Base-by-base conservation (phyloP, 768 basidiomycete genomes). In the Suillus occidentalis region DNA sequence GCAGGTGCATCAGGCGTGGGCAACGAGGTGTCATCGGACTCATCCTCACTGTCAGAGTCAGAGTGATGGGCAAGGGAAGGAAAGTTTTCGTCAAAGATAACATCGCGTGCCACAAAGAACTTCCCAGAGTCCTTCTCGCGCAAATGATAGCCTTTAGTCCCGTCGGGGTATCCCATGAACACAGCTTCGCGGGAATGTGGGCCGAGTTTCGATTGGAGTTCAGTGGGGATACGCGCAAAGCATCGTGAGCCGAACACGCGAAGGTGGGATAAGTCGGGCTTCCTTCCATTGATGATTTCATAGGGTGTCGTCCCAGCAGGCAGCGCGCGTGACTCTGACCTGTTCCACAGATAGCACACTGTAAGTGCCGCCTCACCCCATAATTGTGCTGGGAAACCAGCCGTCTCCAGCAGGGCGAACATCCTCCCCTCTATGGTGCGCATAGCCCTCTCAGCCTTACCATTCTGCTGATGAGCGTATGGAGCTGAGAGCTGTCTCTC, bases 181-280 rank as follows among this genome's bases (percentile, higher is more conserved):
- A 64, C 28, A 0, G 62, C 64, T 4, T 67, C 22, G 4, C 52
- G 7, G 2, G 70, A 71, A 16, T 67, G 66, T 0, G 68, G 50
- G 13, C 65, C 63, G 5, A 67, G 58, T 34, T 71, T 68, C 0
- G 13, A 1, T 1, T 37, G 61, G 0, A 39, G 47, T 7, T 70
- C 34, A 0, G 67, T 37, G 8, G 65, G 65, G 12, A 64, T 50
- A 1, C 50, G 40, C 9, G 67, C 61, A 28, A 67, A 64, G 22
- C 70, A 71, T 0, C n/a, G 16, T 2, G 66, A 71, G 0, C 74
- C 68, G 36, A 75, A 77, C n/a, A 68, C 62, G 0, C 63, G 67
- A 0, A 77, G 62, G 6, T 65, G 62, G 1, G 70, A 34, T 0
- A 77, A 56, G 22, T 70, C 68, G 1, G 72, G 74, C 47, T 75